phyloP scores from a whole-genome alignment of 306 rosid species.

The Hippophae gyantsensis region DNA sequence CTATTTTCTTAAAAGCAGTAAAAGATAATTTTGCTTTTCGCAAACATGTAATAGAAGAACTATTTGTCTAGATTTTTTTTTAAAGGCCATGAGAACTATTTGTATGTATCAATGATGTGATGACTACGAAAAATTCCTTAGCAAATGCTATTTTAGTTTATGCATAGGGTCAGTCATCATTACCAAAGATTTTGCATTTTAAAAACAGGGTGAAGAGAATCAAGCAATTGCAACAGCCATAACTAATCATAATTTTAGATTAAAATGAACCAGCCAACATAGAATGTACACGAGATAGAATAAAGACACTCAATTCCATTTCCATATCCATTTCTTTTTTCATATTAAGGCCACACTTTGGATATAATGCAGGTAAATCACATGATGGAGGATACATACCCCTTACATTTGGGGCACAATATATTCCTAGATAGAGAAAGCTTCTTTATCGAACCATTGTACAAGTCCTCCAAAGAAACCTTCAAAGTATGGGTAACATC shows the following conservation, averaged over 20 bases:
- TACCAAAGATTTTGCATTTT: neutral
- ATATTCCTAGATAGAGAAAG: conserved; percentile 54
- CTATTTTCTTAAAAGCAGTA: neutral
- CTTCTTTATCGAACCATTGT: conserved; percentile 62
- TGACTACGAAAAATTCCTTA: too few relatives aligned
- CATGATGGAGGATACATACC: conserved; percentile 1
- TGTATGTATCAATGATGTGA: too few relatives aligned
- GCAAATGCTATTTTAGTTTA: too few relatives aligned
- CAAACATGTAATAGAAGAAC: too few relatives aligned
- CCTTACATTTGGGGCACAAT: conserved; percentile 52
- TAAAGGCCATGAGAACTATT: too few relatives aligned
- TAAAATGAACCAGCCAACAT: neutral
- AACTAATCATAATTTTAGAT: neutral
- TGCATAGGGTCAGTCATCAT: too few relatives aligned
- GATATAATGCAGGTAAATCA: neutral
- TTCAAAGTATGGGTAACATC: conserved; percentile 58
- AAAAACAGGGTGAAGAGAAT: neutral
- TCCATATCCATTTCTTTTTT: neutral
- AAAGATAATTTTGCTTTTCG: neutral
- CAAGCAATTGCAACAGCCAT: neutral
- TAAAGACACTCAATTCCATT: neutral
- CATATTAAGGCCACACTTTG: neutral
- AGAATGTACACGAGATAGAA: neutral
- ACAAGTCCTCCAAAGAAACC: conserved; percentile 77
- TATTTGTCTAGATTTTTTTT: too few relatives aligned